phyloP scores from a whole-genome alignment of 805 yeast genomes.

The Candida nemodendra region DNA sequence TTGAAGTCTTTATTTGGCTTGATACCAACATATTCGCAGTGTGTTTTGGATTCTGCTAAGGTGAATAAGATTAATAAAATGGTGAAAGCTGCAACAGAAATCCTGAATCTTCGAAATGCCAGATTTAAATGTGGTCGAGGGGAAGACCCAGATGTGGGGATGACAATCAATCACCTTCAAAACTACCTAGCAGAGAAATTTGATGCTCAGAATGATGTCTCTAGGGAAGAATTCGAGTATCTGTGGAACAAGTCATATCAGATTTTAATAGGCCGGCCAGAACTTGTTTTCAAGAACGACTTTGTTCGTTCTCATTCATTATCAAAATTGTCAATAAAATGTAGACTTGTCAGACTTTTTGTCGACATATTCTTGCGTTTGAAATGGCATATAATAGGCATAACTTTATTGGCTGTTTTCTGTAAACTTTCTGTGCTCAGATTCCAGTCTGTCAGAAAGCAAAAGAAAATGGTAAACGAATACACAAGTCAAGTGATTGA shows the following conservation, averaged over 20 bases:
- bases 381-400: constrained; percentile 22
- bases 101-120: constrained; percentile 73
- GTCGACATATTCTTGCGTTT: constrained; percentile 21
- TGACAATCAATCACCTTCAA: constrained; percentile 64
- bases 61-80: constrained; percentile 67
- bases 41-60: constrained; percentile 76
- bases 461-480: constrained; percentile 42
- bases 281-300: constrained; percentile 16
- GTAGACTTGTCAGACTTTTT: constrained; percentile 27
- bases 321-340: constrained; percentile 28
- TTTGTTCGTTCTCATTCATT: constrained; percentile 28
- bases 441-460: constrained; percentile 25
- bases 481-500: constrained; percentile 47
- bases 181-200: constrained; percentile 53
- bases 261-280: constrained; percentile 16
- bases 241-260: constrained; percentile 26
- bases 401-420: constrained; percentile 4
- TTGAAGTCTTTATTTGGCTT: constrained; percentile 56
- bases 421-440: constrained; percentile 5
- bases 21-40: constrained; percentile 60
- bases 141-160: constrained; percentile 31
- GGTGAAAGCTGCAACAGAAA: constrained; percentile 60
- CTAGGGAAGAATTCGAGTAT: constrained; percentile 23
- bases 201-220: constrained; percentile 10
- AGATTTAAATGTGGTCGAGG: constrained; percentile 39